Evolutionary conservation across 352 stramenopile species (phyloP), one percentile per base, ranked within the genome.

Genomic region (Aphanomyces euteiches): DNA sequence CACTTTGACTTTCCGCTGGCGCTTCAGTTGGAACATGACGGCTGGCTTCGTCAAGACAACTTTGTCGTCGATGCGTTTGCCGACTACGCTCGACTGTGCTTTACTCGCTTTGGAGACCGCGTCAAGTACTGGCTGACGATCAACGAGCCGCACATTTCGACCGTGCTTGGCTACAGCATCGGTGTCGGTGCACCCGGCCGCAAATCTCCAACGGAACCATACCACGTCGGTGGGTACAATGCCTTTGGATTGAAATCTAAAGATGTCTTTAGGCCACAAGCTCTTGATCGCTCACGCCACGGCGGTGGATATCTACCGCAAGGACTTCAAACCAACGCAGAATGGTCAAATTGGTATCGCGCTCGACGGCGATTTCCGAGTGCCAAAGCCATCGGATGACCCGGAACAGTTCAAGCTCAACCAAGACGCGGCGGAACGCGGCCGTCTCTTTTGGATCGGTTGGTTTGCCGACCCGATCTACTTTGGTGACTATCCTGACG

Each of bases 121-220:
- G 93, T 98, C n/a, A 96, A 96, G 72, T 80, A 86, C 60, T 98
- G 93, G 92, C 78, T 97, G 34, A 98, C 92, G 4, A 77, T 98
- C 39, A 98, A 98, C 72, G 94, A 98, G 74, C 77, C 88, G 5
- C 96, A 87, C 87, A 93, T 77, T 39, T 81, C 92, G 0, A 76
- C 86, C 3, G 87, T 96, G 56, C 72, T 93, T 53, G 92, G 90
- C 40, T 97, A 97, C 72, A 80, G 88, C 39, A 85, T 78, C 66
- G 90, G 89, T 34, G 79, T 83, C 6, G 89, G 96, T 61, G 93
- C 94, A 13, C 93, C 92, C 7, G 83, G 83, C 41, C 76, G 75
- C 43, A 61, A 69, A 15, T 67, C 73, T 6, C 79, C 81, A 21
- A 80, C 72, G 3, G 84, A 96, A 73, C 79, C 85, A 5, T 97